Conservation (phyloP, 164 flowering plant species). For the Liriodendron chinense region DNA sequence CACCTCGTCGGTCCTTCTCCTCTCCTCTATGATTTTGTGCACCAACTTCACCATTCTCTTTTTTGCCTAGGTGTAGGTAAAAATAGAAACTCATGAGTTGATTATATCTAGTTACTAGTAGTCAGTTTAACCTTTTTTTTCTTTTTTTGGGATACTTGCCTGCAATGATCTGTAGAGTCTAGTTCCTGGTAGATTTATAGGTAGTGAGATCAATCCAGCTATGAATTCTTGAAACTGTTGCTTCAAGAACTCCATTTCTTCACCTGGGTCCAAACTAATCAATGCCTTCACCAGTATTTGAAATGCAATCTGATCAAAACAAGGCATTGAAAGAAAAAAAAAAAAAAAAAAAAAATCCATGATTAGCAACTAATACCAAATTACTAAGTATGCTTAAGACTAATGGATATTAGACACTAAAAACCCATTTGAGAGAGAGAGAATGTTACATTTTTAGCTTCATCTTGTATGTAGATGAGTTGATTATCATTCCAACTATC, state of each 20-base stretch:
- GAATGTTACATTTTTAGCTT: constrained; percentile 64
- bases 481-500: constrained; percentile 53
- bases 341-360: neutral
- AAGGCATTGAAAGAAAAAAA: too few species aligned
- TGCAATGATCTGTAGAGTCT: constrained; percentile 72
- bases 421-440: constrained; percentile 1
- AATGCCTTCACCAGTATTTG: constrained; percentile 84
- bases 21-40: constrained; percentile 49
- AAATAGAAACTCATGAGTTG: neutral
- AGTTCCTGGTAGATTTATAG: constrained; percentile 80
- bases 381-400: neutral
- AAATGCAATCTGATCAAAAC: constrained; percentile 71
- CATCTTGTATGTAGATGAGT: constrained; percentile 74
- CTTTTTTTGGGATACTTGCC: constrained; percentile 36
- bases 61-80: constrained; percentile 63
- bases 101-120: neutral
- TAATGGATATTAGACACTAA: too few species aligned
- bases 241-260: constrained; percentile 68
- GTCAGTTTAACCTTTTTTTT: neutral
- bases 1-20: constrained; percentile 22
- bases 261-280: constrained; percentile 80
- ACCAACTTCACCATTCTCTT: constrained; percentile 75
- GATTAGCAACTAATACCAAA: neutral
- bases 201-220: constrained; percentile 82
- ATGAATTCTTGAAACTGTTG: constrained; percentile 79